Conservation (phyloP, 805 yeast genomes). For the Spathaspora girioi region DNA sequence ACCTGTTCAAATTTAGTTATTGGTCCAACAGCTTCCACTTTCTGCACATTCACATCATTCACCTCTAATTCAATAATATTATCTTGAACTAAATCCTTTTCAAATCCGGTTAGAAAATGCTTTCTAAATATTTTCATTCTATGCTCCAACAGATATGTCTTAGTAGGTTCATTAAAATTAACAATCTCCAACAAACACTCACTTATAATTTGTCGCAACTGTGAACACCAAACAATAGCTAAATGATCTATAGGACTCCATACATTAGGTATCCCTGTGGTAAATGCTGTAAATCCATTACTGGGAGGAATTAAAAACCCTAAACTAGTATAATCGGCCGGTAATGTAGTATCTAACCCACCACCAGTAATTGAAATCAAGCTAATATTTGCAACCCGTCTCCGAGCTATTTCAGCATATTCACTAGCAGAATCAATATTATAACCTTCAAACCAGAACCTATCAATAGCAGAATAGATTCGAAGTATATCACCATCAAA, state of each 20-base stretch:
- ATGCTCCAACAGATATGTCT: slow-evolving; percentile 48
- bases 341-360: slow-evolving; percentile 66
- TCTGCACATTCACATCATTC: not conserved
- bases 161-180: slow-evolving; percentile 42
- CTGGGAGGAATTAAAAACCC: slow-evolving; percentile 66
- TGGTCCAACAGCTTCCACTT: not conserved
- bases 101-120: slow-evolving; percentile 54
- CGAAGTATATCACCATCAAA: slow-evolving; percentile 84
- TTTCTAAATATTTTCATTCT: slow-evolving; percentile 59
- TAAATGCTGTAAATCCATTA: slow-evolving; percentile 78
- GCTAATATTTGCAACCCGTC: slow-evolving; percentile 55
- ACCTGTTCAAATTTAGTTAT: not conserved
- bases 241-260: slow-evolving; percentile 95
- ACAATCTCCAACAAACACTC: slow-evolving; percentile 56
- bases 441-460: slow-evolving; percentile 74
- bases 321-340: slow-evolving; percentile 84
- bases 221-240: slow-evolving; percentile 96
- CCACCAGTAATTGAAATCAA: slow-evolving; percentile 91
- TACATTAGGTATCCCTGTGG: slow-evolving; percentile 84
- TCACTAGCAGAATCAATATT: slow-evolving; percentile 12
- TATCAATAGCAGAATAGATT: slow-evolving; percentile 69
- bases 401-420: slow-evolving; percentile 31
- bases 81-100: slow-evolving; percentile 14
- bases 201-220: slow-evolving; percentile 64
- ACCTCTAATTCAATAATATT: not conserved